Evolutionary conservation across 768 basidiomycete species (phyloP).

Genomic region (Boletus reticulatus): DNA sequence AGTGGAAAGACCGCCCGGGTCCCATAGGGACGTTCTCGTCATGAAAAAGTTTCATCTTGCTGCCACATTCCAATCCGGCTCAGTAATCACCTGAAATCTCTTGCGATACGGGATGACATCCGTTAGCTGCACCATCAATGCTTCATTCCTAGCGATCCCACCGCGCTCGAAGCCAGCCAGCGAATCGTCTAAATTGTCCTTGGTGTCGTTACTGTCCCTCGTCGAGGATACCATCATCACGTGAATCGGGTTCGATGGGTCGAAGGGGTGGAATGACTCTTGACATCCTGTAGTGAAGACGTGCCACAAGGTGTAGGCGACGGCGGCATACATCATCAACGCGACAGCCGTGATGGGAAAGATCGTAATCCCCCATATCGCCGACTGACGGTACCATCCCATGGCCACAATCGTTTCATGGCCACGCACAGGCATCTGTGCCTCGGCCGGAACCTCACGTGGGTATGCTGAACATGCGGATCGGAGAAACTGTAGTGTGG

Average conservation of each 20-base stretch:
- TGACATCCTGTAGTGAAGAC: neutral
- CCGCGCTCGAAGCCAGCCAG: neutral
- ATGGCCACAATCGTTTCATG: neutral
- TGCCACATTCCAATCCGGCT: no score
- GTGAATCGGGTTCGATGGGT: constrained; percentile 5
- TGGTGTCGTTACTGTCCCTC: neutral
- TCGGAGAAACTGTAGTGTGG: neutral
- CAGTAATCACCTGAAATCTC: neutral
- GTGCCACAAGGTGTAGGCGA: constrained; percentile 5
- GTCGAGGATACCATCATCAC: constrained; percentile 4
- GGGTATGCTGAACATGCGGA: constrained; percentile 8
- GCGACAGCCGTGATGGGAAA: constrained; percentile 3
- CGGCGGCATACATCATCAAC: constrained; percentile 3
- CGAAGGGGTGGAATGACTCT: neutral
- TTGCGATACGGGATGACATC: neutral
- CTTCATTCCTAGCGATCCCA: neutral
- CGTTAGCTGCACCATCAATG: neutral
- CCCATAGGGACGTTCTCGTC: no score
- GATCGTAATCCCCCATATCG: neutral
- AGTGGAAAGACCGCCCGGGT: no score
- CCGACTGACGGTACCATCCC: neutral
- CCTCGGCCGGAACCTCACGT: neutral
- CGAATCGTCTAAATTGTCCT: neutral
- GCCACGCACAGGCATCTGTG: neutral
- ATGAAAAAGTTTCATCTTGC: no score